Evolutionary conservation across 495 filamentous ascomycete species (phyloP), one percentile per base, ranked within the genome.

Genomic region (Hypoxylon fuscum): DNA sequence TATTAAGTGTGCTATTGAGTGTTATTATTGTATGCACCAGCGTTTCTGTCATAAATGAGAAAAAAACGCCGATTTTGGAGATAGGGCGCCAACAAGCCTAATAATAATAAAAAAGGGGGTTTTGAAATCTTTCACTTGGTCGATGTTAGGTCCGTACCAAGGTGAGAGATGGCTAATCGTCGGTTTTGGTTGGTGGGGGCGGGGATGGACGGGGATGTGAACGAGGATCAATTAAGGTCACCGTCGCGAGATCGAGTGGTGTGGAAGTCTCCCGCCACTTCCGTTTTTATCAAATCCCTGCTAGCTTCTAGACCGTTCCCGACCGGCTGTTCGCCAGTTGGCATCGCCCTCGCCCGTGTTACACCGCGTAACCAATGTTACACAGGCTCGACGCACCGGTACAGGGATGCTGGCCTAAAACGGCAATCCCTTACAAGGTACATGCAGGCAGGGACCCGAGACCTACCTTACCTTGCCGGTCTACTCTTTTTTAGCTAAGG

Each of bases 251-350:
- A 66, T 66, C 63, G 46, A 61, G 27, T 66, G 57, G 57, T 35
- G 57, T 61, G 63, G 63, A 66, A 66, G 37, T 53, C 45, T 57
- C 42, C 63, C 63, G 63, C 41, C 42, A 9, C 45, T 66, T 66
- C 63, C 63, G 63, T 42, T 31, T 43, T 60, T 35, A 25, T 14
- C 41, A n/a, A 31, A 22, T 22, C 22, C 37, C 42, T 58, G 47
- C 41, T 37, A 15, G 41, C 50, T 55, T 65, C 55, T 65, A 55
- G 55, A 65, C 54, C 48, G 22, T 31, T 43, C 54, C 60, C 46
- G 41, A 63, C 60, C 54, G 48, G 60, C 42, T 64, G 49, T 40
- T 55, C 54, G 41, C 45, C 32, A 64, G 37, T 34, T 60, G 50
- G n/a, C 46, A 20, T 10, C 12, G 27, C 18, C 10, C 18, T 37